These are phyloP conservation scores for Euptelea pleiosperma DNA, from an alignment of 164 flowering plant genomes.

Conservation along the genomic window DNA sequence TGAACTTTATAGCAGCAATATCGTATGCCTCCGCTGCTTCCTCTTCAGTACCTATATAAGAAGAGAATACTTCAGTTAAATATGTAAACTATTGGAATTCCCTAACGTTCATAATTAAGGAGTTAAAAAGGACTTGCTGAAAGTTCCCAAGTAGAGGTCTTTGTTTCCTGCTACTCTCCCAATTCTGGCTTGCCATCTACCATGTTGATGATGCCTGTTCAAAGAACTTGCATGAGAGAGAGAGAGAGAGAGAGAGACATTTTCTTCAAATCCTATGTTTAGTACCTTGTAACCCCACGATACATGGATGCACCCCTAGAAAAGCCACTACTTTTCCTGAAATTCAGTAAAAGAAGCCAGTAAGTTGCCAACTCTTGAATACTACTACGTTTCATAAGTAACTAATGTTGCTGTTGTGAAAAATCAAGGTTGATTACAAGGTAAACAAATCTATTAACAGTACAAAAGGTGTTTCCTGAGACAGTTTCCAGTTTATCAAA, in stretches of 20 bases:
- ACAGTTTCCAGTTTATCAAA: no score
- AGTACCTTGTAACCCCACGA: constrained; percentile 85
- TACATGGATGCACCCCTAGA: constrained; percentile 95
- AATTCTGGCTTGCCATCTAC: constrained; percentile 97
- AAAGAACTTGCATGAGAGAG: constrained; percentile 12
- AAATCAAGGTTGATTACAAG: background rate
- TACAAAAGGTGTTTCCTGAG: no score
- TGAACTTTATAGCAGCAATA: constrained; percentile 79
- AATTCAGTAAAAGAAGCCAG: background rate
- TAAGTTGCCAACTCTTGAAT: background rate
- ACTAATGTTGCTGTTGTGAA: constrained; percentile 1
- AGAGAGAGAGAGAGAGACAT: constrained; percentile 13
- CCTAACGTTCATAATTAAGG: background rate
- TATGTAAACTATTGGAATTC: background rate
- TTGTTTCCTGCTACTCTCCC: constrained; percentile 97
- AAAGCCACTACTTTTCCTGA: constrained; percentile 93
- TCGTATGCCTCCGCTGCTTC: constrained; percentile 94
- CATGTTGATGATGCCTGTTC: constrained; percentile 90
- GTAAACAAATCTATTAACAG: no score
- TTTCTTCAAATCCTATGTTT: background rate
- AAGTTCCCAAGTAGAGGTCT: constrained; percentile 95
- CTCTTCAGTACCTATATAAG: constrained; percentile 68
- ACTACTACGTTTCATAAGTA: no score
- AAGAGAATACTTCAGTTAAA: no score
- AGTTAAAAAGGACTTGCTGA: constrained; percentile 46